Evolutionary conservation across 305 asterid genomes (phyloP), one percentile per base, ranked within the genome.

Genomic region (Ruellia speciosa): DNA sequence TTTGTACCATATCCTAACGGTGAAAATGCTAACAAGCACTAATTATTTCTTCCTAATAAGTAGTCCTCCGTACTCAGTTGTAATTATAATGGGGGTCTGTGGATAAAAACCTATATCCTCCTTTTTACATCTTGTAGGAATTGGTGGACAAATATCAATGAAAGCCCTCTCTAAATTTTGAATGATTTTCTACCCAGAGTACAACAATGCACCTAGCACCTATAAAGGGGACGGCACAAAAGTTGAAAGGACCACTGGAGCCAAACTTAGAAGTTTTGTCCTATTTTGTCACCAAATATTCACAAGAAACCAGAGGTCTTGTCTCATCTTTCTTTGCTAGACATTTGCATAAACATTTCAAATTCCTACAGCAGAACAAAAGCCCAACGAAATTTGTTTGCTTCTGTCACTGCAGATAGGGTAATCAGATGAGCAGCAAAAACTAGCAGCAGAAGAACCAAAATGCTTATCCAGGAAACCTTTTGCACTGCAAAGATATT

Each of bases 401-500:
- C 46, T 41, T 66, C 45, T 58, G 55, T 47, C 53, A 33, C 56
- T 55, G 69, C 59, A 62, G 52, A 61, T 56, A 66, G 34, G 54
- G 63, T 24, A 51, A 16, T 14, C 61, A 66, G 63, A 64, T 70
- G 72, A 66, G 66, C 66, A 73, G 74, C 65, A 62, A 56, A 24
- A 34, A 46, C 14, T 33, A 33, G 37, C 37, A 62, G 48, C 67
- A 67, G 64, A 41, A 41, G n/a, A 3, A 9, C 81, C 34, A 67
- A 78, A 67, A 74, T 69, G 70, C 67, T 78, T 31, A 62, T 76
- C 47, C 72, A 72, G 66, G 69, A 72, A 75, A 66, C 83, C 63
- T 62, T 81, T 7, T 9, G 64, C 59, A 78, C 56, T 50, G 75
- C 95, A 62, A 82, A 79, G 51, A 68, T 58, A 34, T 49, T 74